These are phyloP conservation scores for Avicennia marina DNA, from an alignment of 257 asterid genomes.

Conservation along the genomic window DNA sequence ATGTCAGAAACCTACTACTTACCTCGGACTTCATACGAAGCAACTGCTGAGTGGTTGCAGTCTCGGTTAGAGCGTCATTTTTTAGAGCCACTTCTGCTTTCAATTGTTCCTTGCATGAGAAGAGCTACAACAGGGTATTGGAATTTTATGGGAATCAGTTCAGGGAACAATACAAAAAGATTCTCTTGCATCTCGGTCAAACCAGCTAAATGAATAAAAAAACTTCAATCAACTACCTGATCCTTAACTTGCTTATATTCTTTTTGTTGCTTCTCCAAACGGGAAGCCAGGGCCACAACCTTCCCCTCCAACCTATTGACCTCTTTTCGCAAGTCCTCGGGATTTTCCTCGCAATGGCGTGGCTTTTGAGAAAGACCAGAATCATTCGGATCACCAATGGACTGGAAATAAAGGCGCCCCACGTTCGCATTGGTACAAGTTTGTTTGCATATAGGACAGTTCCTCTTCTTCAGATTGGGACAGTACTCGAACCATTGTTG, in stretches of 20 bases:
- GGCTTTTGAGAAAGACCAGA: constrained; percentile 46
- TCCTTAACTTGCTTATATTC: constrained; percentile 44
- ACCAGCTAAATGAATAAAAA: neutral
- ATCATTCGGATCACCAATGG: constrained; percentile 70
- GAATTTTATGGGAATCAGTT: neutral
- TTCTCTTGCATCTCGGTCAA: neutral
- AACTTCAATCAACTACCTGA: constrained; percentile 39
- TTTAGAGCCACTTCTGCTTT: constrained; percentile 53
- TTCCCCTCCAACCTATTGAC: constrained; percentile 75
- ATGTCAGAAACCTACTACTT: constrained; percentile 14
- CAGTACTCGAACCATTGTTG: constrained; percentile 99
- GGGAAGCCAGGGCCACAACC: constrained; percentile 51
- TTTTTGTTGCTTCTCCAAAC: constrained; percentile 62
- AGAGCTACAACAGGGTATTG: constrained; percentile 37
- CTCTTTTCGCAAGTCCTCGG: constrained; percentile 55
- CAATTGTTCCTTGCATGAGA: constrained; percentile 47
- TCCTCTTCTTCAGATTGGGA: constrained; percentile 74
- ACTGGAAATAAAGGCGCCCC: constrained; percentile 81
- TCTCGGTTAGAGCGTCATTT: constrained; percentile 54
- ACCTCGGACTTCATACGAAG: constrained; percentile 71
- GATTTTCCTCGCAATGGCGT: constrained; percentile 27
- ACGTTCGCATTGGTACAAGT: constrained; percentile 57
- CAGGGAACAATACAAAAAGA: neutral
- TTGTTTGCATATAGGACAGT: constrained; percentile 93
- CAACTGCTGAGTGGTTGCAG: constrained; percentile 39